Evolutionary conservation across 495 filamentous ascomycete genomes (phyloP).

Genomic region (Xylaria scruposa): DNA sequence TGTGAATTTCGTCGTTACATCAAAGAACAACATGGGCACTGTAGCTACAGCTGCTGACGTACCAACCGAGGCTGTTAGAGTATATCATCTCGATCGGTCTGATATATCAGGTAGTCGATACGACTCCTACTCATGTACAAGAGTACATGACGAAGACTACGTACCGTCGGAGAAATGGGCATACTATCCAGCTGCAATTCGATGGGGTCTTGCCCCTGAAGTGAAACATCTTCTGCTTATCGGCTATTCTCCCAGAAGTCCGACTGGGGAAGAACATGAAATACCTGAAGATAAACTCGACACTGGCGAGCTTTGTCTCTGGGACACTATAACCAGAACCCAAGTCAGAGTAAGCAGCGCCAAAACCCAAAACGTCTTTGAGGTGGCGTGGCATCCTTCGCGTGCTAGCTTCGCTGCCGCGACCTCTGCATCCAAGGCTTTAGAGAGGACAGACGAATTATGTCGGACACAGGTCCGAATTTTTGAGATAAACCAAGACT

Average conservation of each 20-base stretch:
- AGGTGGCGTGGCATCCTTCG: slow-evolving; percentile 77
- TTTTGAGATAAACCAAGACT: slow-evolving; percentile 43
- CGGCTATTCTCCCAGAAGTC: slow-evolving; percentile 72
- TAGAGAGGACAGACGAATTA: slow-evolving; percentile 49
- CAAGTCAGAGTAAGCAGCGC: slow-evolving; percentile 54
- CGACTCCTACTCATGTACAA: slow-evolving; percentile 52
- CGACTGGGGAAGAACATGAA: slow-evolving; percentile 58
- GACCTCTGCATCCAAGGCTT: slow-evolving; percentile 58
- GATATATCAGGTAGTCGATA: slow-evolving; percentile 41
- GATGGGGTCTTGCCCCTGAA: slow-evolving; percentile 65
- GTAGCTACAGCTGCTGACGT: slow-evolving; percentile 62
- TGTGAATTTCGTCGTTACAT: slow-evolving; percentile 74
- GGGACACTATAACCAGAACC: slow-evolving; percentile 62
- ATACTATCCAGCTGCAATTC: slow-evolving; percentile 74
- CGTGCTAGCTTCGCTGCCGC: slow-evolving; percentile 65
- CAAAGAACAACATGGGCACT: slow-evolving; percentile 47
- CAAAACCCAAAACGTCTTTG: slow-evolving; percentile 76
- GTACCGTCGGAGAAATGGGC: slow-evolving; percentile 58
- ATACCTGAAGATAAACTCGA: slow-evolving; percentile 58
- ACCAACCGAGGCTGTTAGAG: slow-evolving; percentile 52
- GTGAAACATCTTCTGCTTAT: slow-evolving; percentile 70
- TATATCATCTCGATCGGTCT: slow-evolving; percentile 51
- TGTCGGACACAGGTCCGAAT: slow-evolving; percentile 58
- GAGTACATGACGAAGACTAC: slow-evolving; percentile 52
- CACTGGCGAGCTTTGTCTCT: slow-evolving; percentile 75